Evolutionary conservation across 805 yeast species (phyloP), one percentile per base, ranked within the genome.

Genomic region (Candida awuae): DNA sequence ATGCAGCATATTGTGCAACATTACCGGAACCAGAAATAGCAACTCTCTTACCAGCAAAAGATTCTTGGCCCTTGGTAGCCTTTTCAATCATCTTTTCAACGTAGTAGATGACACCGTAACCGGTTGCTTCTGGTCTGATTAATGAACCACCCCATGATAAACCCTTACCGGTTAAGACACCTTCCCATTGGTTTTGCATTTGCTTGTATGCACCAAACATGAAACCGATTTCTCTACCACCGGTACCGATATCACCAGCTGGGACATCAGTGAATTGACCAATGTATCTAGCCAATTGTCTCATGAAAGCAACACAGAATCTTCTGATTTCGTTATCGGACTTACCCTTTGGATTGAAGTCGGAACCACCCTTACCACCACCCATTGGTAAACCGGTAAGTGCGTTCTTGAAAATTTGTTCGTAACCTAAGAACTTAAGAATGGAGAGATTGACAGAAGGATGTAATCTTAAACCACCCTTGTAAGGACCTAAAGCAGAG

Each of bases 361-460:
- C 96, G 45, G 95, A 74, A 66, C 98, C 98, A 77, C 98, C 98
- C 67, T 90, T 90, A 70, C 95, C 98, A 73, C 98, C 98, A 65
- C 98, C 98, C 83, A 90, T 88, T 77, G 80, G 76, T 56, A 88
- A 76, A 58, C 97, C 97, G 55, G 98, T 90, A 59, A 90, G 74
- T 37, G 98, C 97, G 62, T 90, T 90, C 77, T 90, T 90, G 78
- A 90, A 92, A 66, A 87, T 87, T 71, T 90, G 98, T 73, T 90
- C 98, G 66, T 85, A 90, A 58, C 97, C 98, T 60, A 90, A 75
- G 70, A 90, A 90, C 73, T 90, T 90, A 63, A 90, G 77, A 65
- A 90, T 85, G 42, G 96, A 86, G 58, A 90, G 74, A 70, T 88
- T 92, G 55, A 90, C 98, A 41, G 94, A 72, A 58, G 97, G 97